These are phyloP conservation scores for Ogataea dorogensis DNA, from an alignment of 805 yeast species.

Conservation along the genomic window DNA sequence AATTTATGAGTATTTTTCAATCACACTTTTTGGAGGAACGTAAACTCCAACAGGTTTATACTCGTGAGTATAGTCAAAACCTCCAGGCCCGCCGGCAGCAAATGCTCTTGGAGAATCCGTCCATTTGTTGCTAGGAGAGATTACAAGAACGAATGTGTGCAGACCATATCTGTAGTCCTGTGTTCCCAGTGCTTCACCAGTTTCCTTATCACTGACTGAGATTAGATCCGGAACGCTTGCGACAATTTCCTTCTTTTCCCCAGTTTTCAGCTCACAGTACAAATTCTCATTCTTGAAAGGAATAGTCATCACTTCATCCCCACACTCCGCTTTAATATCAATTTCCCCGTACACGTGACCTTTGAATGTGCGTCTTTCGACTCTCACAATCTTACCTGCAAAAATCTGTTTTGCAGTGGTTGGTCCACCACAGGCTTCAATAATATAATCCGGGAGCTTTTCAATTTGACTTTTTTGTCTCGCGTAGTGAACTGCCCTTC, in stretches of 20 bases:
- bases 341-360: conserved; percentile 46
- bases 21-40: conserved; percentile 1
- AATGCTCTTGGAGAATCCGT: conserved; percentile 34
- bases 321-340: conserved; percentile 18
- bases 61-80: conserved; percentile 28
- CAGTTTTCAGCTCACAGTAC: conserved; percentile 27
- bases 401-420: conserved; percentile 34
- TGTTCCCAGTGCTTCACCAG: conserved; percentile 43
- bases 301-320: conserved; percentile 25
- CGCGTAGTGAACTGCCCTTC: conserved; percentile 39
- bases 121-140: conserved; percentile 37
- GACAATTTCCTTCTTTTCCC: conserved; percentile 23
- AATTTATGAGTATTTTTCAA: conserved; percentile 2
- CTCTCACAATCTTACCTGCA: conserved; percentile 41
- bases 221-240: conserved; percentile 44
- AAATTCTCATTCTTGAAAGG: conserved; percentile 49
- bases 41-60: conserved; percentile 37
- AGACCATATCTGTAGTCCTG: conserved; percentile 45
- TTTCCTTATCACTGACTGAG: conserved; percentile 37
- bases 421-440: conserved; percentile 37
- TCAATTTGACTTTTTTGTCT: conserved; percentile 35
- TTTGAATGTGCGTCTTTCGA: conserved; percentile 38
- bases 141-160: conserved; percentile 38
- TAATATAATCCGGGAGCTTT: conserved; percentile 32
- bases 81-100: conserved; percentile 41